Conservation (phyloP, 441 rosid species). For the Adansonia madagascariensis region DNA sequence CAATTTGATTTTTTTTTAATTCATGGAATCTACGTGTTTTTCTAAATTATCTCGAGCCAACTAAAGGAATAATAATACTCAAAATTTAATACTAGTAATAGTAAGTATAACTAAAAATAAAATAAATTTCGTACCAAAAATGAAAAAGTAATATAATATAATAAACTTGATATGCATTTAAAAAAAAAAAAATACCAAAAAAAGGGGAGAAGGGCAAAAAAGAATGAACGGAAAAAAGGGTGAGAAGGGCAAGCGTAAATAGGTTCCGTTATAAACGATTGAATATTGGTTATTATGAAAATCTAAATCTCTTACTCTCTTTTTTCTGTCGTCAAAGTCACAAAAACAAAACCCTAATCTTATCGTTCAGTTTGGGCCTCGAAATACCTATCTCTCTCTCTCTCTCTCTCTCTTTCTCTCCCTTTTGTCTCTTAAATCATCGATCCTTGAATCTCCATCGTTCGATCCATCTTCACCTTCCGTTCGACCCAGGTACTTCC, state of each 20-base stretch:
- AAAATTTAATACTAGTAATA: no score
- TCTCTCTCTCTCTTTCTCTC: slow-evolving; percentile 14
- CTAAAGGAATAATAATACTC: no score
- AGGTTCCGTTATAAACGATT: slow-evolving; percentile 25
- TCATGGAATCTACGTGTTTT: no score
- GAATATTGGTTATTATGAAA: slow-evolving; percentile 20
- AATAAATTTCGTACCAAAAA: no score
- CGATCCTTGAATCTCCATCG: slow-evolving; percentile 25
- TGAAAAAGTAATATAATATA: no score
- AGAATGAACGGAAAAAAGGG: neutral
- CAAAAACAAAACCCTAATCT: slow-evolving; percentile 44
- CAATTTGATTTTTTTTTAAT: no score
- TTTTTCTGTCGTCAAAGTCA: slow-evolving; percentile 7
- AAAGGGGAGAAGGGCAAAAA: neutral
- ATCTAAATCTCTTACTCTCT: slow-evolving; percentile 1
- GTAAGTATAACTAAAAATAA: no score
- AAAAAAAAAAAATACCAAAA: neutral
- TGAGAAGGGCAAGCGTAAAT: neutral
- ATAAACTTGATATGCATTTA: no score
- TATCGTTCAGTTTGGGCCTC: slow-evolving; percentile 50
- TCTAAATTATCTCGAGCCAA: no score
- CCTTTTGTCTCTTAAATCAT: neutral
- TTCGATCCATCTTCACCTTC: slow-evolving; percentile 25
- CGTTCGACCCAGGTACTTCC: slow-evolving; percentile 27
- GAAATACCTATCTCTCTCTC: slow-evolving; percentile 34